Evolutionary conservation across 2,329 filamentous ascomycete genomes (phyloP).

Genomic region (Microdochium nivale): DNA sequence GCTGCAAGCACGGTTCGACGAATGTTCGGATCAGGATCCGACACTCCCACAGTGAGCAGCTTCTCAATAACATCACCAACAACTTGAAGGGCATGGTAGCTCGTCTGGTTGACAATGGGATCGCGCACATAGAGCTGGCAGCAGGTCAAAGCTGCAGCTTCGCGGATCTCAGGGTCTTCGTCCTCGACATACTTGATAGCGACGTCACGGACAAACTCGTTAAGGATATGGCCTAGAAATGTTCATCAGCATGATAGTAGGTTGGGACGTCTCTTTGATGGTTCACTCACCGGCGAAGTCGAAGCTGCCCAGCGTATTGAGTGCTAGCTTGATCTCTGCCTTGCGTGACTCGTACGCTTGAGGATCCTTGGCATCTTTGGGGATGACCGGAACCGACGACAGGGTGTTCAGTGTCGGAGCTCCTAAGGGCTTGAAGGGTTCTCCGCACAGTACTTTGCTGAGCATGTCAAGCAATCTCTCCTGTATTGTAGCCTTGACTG

Average conservation of each 20-base stretch:
- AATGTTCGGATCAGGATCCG: conserved; percentile 84
- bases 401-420: conserved; percentile 80
- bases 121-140: conserved; percentile 96
- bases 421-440: conserved; percentile 85
- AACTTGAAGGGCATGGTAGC: conserved; percentile 91
- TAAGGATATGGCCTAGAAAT: conserved; percentile 66
- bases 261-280: conserved; percentile 3
- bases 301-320: conserved; percentile 95
- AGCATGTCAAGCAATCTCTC: conserved; percentile 91
- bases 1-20: conserved; percentile 81
- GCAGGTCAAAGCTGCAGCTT: conserved; percentile 91
- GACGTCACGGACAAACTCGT: conserved; percentile 97
- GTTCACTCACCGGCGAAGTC: conserved; percentile 62
- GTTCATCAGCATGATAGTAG: conserved; percentile 8
- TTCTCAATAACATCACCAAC: conserved; percentile 98
- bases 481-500: conserved; percentile 86
- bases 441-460: conserved; percentile 85
- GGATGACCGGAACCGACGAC: conserved; percentile 70
- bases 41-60: conserved; percentile 86
- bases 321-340: conserved; percentile 80
- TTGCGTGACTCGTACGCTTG: conserved; percentile 74
- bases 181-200: conserved; percentile 98
- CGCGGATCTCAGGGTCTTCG: conserved; percentile 85
- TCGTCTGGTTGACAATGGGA: conserved; percentile 96
- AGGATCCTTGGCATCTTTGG: conserved; percentile 79